Evolutionary conservation across 352 stramenopile species (phyloP), one percentile per base, ranked within the genome.

Genomic region (Thalassiosira sp.): DNA sequence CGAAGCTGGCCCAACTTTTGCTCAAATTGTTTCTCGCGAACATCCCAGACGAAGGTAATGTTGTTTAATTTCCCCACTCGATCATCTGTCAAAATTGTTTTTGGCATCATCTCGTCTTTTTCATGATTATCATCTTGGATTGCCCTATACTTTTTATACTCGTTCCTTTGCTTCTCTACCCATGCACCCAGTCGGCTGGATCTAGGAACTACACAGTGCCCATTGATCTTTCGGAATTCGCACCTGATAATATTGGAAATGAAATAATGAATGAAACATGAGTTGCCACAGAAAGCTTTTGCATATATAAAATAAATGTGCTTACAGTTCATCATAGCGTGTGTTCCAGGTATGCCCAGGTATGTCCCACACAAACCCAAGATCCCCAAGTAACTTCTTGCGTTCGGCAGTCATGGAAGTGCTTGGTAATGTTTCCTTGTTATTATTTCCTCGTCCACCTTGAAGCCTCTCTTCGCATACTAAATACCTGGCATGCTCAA

Each of bases 131-230:
- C 20, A 24, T 45, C 13, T 54, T 54, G 8, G 10, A 16, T 59
- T 15, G n/a, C 42, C 16, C 16, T 63, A 48, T 74, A 79, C 40
- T 81, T 81, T 56, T 76, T 81, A 33, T 76, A 64, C 52, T 75
- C 72, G 31, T 58, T 72, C 43, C 63, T 65, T 61, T 76, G 65
- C 27, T 81, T 76, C 54, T 81, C 63, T 46, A 76, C 72, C 64
- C 64, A 81, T 10, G 63, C 65, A 18, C 72, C 72, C 13, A 81
- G 28, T 25, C 56, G 42, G 5, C 63, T 43, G 6, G 49, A 68
- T 48, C 72, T 52, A 8, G 72, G 72, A 20, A 76, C 72, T n/a
- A 75, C 63, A 46, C 63, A 72, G 49, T 81, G 72, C 2, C 64
- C 64, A 33, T 81, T 35, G 2, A 45, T 6, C 18, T 45, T 54